These are phyloP conservation scores for Cucumis cinereus DNA, from an alignment of 306 rosid genomes.

Conservation along the genomic window DNA sequence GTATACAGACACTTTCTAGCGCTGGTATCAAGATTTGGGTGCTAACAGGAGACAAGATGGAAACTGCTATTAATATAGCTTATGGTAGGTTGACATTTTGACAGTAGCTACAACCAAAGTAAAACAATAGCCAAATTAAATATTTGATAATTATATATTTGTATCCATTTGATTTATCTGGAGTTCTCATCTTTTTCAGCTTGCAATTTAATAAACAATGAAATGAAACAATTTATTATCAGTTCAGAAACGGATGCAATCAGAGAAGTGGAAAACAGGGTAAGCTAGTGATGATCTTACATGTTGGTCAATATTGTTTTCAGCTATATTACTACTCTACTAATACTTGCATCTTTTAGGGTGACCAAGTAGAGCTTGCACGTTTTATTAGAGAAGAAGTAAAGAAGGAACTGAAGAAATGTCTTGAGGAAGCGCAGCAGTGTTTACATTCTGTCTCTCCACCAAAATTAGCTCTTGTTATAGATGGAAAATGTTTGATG, in stretches of 20 bases:
- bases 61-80: constrained; percentile 94
- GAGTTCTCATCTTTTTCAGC: constrained; percentile 38
- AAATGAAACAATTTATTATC: constrained; percentile 79
- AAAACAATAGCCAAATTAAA: not conserved
- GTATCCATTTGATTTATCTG: constrained; percentile 8
- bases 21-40: constrained; percentile 99
- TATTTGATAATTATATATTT: not conserved
- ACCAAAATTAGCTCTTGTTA: constrained; percentile 84
- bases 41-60: constrained; percentile 97
- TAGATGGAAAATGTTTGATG: constrained; percentile 93
- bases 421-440: constrained; percentile 66
- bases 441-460: constrained; percentile 35
- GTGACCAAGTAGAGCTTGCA: constrained; percentile 91
- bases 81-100: constrained; percentile 52
- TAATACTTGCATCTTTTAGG: constrained; percentile 33
- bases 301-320: not conserved
- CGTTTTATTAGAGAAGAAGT: constrained; percentile 83
- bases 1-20: constrained; percentile 83
- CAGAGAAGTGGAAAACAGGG: constrained; percentile 86
- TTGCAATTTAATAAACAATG: constrained; percentile 81
- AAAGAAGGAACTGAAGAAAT: constrained; percentile 48
- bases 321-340: not conserved
- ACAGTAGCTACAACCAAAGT: constrained; percentile 1
- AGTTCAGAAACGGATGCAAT: constrained; percentile 92
- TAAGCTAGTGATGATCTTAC: constrained; percentile 19